Base-by-base conservation (phyloP, 2,329 filamentous ascomycete genomes). In the Beauveria sp. region DNA sequence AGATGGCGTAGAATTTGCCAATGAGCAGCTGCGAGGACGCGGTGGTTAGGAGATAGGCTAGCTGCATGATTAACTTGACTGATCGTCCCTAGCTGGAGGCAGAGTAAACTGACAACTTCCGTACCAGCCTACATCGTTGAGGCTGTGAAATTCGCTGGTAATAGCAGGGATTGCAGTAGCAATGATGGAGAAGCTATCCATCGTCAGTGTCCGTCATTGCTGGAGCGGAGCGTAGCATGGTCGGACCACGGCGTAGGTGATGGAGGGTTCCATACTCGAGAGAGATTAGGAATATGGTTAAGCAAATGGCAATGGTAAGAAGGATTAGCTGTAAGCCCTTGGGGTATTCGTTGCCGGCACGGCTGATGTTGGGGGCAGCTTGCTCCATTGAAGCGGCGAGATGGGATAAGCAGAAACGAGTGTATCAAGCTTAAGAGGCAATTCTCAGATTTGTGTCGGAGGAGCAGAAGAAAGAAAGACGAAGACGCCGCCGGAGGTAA, bases 1-100 rank as follows among this genome's bases (percentile, higher is more conserved):
- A 81, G 0, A 73, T 40, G 28, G 56, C 24, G 45, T 50, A 59
- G 46, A 59, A 50, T 34, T 50, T 59, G 3, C 55, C 55, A 26
- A 59, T 14, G 5, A 59, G 55, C 26, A 59, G 31, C 45, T 59
- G 55, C 16, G 45, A 59, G 26, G 55, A 38, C n/a, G 31, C 55
- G n/a, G 28, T 49, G 18, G 45, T 50, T 5, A 59, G 26, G 22
- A 50, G 45, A 14, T 50, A 59, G 12, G 45, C 55, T 34, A 57
- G 38, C 38, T 31, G 40, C 12, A 43, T n/a, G 5, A 28, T 28
- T 31, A 26, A 45, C n/a, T 56, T 26, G 22, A 20, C 18, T 2
- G 14, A 46, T 20, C 20, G 5, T 45, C 14, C 18, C 16, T 43
- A 2, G 40, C 38, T 43, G 22, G 34, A 6, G 28, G 18, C n/a